Base-by-base conservation (phyloP, 1,284 basidiomycete genomes). In the Boletus hoseneyae region DNA sequence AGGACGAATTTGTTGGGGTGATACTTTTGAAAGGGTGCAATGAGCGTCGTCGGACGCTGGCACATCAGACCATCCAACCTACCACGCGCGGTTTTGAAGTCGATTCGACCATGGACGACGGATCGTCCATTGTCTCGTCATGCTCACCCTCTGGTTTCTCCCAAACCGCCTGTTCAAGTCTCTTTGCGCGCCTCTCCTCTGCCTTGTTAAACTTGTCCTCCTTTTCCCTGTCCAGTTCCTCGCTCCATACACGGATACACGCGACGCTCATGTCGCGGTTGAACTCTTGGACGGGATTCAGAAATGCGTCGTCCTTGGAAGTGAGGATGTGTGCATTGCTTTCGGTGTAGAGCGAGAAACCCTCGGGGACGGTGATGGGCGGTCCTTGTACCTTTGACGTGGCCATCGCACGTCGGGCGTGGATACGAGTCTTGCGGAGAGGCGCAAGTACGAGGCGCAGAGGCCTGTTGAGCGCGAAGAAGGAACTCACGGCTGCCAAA, bases 251-350 rank as follows among this genome's bases (percentile, higher is more conserved):
- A 15, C 81, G 77, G 53, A 99, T 98, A 54, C 87, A 89, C 7
- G 94, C 89, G 32, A 97, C 87, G 56, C 90, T 93, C 47, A 94
- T 70, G 70, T 99, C 96, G 38, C 97, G 80, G 71, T 99, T 99
- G 77, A 97, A 99, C 69, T 99, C 93, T 64, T 99, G 96, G 7
- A 98, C 90, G 2, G 97, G 96, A 66, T 99, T 99, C 52, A 99
- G 74, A 71, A 99, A 99, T 1, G 93, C 89, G 54, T 89, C 85
- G 61, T 90, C 84, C 48, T 72, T 73, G 40, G 23, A 25, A 25
- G 84, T 75, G 50, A 96, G 78, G 61, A 96, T 90, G 60, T 85
- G 85, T 1, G 93, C 85, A 2, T 80, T 86, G 61, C 90, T 90
- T 73, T 97, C 93, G 9, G 85, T 87, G 70, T 94, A 89, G 42